Evolutionary conservation across 805 yeast genomes (phyloP).

Genomic region (Maudiozyma bulderi): DNA sequence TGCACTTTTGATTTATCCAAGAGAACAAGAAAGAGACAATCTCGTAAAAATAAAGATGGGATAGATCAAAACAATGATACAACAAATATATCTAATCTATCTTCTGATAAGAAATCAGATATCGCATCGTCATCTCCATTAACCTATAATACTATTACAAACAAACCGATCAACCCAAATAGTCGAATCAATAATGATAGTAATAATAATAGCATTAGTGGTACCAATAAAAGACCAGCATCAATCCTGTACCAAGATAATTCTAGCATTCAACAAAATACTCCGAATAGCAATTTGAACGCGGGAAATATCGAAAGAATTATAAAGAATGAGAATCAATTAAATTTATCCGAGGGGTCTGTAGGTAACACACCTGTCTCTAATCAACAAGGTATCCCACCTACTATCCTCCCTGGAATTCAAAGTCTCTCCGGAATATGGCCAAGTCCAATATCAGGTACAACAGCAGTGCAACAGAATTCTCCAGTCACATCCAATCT

Average conservation of each 20-base stretch:
- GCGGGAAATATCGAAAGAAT: neutral
- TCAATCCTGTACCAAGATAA: neutral
- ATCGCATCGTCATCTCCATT: neutral
- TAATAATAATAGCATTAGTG: no score
- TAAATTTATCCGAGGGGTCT: neutral
- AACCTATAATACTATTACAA: neutral
- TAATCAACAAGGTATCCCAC: neutral
- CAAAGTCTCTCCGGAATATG: conserved; percentile 5
- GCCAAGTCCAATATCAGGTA: neutral
- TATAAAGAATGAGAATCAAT: neutral
- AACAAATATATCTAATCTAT: neutral
- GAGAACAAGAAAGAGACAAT: conserved; percentile 36
- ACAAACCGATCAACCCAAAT: no score
- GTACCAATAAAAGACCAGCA: neutral
- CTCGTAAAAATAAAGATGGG: neutral
- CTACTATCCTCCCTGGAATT: conserved; percentile 6
- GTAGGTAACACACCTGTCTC: neutral
- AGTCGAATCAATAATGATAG: no score
- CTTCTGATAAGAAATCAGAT: neutral
- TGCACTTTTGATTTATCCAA: conserved; percentile 64
- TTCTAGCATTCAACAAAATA: neutral
- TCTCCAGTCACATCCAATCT: neutral
- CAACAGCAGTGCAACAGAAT: neutral
- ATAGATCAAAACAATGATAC: neutral
- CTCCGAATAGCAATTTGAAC: neutral